phyloP scores from a whole-genome alignment of 768 basidiomycete genomes.

The Dioszegia crocea region DNA sequence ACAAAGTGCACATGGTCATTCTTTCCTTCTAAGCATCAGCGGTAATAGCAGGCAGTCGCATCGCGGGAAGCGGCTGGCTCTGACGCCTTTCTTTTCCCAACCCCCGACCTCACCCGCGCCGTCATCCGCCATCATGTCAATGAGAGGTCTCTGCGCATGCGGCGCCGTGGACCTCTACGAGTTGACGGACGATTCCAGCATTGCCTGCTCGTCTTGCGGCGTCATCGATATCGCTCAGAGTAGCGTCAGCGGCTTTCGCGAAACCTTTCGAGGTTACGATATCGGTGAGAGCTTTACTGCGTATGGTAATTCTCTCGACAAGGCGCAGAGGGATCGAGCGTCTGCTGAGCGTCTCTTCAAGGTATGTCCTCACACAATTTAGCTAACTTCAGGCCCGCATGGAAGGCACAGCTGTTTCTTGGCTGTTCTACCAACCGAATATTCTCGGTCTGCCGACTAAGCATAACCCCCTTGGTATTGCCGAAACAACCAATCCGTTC shows the following conservation, averaged over 20 bases:
- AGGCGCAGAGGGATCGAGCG: neutral
- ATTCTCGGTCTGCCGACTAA: neutral
- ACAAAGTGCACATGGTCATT: neutral
- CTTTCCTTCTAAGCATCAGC: neutral
- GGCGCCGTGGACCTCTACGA: neutral
- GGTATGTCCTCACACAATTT: neutral
- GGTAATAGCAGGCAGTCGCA: neutral
- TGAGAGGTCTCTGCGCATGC: neutral
- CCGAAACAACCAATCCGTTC: neutral
- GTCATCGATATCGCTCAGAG: constrained; percentile 11
- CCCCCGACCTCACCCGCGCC: neutral
- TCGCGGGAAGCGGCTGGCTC: neutral
- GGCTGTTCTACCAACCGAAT: constrained; percentile 2
- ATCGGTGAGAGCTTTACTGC: neutral
- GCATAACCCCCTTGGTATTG: neutral
- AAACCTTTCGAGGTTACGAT: constrained; percentile 1
- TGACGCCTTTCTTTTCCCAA: neutral
- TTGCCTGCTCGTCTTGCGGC: constrained; percentile 23
- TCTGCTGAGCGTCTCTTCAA: neutral
- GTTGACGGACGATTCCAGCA: neutral
- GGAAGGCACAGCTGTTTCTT: neutral
- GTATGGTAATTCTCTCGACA: neutral
- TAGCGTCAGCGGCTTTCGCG: constrained; percentile 12
- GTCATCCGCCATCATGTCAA: neutral
- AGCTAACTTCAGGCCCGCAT: neutral